A percentile compares a stretch with the other conserved stretches of the same genome.
These are phyloP conservation scores for Pseudozyma thailandica DNA, from an alignment of 1,284 basidiomycete genomes.

Conservation along the genomic window DNA sequence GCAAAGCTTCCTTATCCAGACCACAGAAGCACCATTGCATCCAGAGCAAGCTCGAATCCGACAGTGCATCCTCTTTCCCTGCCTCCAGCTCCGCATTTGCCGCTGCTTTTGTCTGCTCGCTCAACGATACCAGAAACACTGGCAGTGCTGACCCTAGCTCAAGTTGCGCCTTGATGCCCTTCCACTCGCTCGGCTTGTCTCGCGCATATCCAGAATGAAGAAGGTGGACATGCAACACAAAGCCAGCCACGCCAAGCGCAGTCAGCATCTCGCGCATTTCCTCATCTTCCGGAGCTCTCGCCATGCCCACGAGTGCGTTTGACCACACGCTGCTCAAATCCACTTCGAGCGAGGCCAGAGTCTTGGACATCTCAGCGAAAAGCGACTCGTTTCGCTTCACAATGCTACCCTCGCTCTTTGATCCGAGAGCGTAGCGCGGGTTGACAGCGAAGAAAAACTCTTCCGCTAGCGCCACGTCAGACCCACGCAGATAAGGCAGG, in stretches of 20 bases:
- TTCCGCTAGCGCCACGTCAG: conserved; percentile 24
- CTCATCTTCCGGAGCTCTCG: conserved; percentile 29
- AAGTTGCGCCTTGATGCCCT: conserved; percentile 27
- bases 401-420: conserved; percentile 8
- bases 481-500: conserved; percentile 31
- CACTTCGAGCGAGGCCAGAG: conserved; percentile 34
- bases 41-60: conserved; percentile 44
- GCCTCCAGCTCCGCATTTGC: conserved; percentile 25
- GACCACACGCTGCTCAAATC: conserved; percentile 39
- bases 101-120: conserved; percentile 42
- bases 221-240: conserved; percentile 36
- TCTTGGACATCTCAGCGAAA: conserved; percentile 44
- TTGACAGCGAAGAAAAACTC: conserved; percentile 24
- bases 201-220: conserved; percentile 36
- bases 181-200: conserved; percentile 37
- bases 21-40: conserved; percentile 42
- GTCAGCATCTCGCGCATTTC: conserved; percentile 27
- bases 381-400: conserved; percentile 37
- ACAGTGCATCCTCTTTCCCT: conserved; percentile 38
- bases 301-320: conserved; percentile 25
- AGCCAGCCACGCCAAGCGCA: conserved; percentile 30
- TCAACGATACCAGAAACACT: conserved; percentile 27
- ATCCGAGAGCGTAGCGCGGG: conserved; percentile 24
- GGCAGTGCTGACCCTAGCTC: conserved; percentile 44
- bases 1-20: conserved; percentile 21